Evolutionary conservation across 1,139 yeast species (phyloP).

Genomic region (Tardiomyces blankii): DNA sequence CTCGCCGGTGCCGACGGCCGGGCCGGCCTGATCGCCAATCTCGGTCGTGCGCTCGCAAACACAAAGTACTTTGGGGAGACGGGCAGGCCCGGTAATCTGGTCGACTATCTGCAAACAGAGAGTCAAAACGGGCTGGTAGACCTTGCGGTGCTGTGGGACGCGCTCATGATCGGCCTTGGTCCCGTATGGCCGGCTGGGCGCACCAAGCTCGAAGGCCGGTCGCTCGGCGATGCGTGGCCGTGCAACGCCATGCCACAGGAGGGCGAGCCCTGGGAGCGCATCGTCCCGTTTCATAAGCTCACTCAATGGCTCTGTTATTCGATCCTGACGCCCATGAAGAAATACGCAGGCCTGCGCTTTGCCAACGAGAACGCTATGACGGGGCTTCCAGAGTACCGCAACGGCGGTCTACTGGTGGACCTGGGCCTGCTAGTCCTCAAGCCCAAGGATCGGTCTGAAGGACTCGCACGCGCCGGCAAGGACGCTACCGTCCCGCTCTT

Average conservation of each 20-base stretch:
- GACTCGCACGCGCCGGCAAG: conserved; percentile 21
- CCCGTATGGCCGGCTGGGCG: conserved; percentile 54
- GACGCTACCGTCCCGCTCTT: conserved; percentile 35
- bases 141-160: conserved; percentile 38
- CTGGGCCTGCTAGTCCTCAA: conserved; percentile 38
- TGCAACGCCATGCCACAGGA: conserved; percentile 24
- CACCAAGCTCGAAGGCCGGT: conserved; percentile 34
- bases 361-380: conserved; percentile 37
- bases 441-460: conserved; percentile 26
- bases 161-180: conserved; percentile 39
- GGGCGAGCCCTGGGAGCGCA: conserved; percentile 22
- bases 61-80: conserved; percentile 33
- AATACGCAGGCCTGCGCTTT: conserved; percentile 32
- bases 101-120: conserved; percentile 32
- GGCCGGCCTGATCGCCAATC: conserved; percentile 30
- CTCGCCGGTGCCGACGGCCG: conserved; percentile 45
- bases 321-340: conserved; percentile 38
- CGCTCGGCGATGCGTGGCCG: conserved; percentile 52
- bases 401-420: conserved; percentile 50
- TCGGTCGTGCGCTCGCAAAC: conserved; percentile 36
- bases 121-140: conserved; percentile 22
- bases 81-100: conserved; percentile 43
- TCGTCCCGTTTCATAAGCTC: conserved; percentile 49
- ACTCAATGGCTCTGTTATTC: conserved; percentile 57
- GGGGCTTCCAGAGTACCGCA: conserved; percentile 53